Evolutionary conservation across 2,329 filamentous ascomycete genomes (phyloP), one percentile per base, ranked within the genome.

Genomic region (Alternaria metachromatica): DNA sequence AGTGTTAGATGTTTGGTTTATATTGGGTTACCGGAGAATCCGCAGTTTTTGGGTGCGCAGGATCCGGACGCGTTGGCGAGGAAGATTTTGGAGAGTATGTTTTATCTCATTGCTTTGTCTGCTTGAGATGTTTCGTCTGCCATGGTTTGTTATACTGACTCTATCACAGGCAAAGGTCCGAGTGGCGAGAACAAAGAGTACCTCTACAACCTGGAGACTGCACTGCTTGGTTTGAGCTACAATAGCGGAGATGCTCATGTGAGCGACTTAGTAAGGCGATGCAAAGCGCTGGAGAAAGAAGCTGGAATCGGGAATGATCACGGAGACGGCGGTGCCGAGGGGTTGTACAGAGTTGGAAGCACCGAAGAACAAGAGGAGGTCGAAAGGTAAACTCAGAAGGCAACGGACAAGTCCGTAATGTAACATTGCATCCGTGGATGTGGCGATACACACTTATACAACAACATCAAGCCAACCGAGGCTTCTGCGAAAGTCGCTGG

Each of bases 111-210:
- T 44, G 3, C 25, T 23, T 5, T 18, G 4, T 20, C 6, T 11
- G 10, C 30, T 55, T n/a, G n/a, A 18, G 2, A 3, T 20, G 9
- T 4, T 12, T n/a, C 41, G 5, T 46, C 5, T 21, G 15, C 21
- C 7, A 53, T 9, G 4, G 9, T 13, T 13, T 41, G 5, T 23
- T 15, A n/a, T 51, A 28, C 37, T 62, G 15, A 58, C 43, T 13
- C 13, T 13, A 26, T 30, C 28, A 23, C 15, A 63, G 61, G 55
- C 56, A 63, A 60, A 54, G 96, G 96, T 0, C 92, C 94, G 23
- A 97, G 94, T 80, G 96, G 96, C 1, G 88, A 90, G 76, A 98
- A 98, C 80, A 89, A 86, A 63, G 95, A 98, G 76, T 99, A 99
- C 80, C 84, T 99, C 45, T 90, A 93, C 76, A 86, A 90, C 69